Evolutionary conservation across 169 alveolate species (phyloP).

Genomic region (Plasmodium malariae): DNA sequence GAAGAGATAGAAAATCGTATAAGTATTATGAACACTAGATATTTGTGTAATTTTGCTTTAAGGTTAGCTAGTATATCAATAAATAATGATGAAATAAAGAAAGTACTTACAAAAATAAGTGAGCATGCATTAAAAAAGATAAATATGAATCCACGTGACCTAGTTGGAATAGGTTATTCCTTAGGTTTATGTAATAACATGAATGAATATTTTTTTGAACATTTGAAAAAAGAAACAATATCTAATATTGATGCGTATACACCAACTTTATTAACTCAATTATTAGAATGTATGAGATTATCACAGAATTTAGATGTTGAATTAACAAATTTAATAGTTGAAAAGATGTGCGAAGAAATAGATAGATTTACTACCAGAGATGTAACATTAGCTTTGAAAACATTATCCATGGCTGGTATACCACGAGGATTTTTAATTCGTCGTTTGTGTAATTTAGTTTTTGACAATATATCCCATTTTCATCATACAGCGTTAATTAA

Average conservation of each 20-base stretch:
- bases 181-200: constrained; percentile 73
- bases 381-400: constrained; percentile 71
- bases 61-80: constrained; percentile 66
- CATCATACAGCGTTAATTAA: constrained; percentile 62
- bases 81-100: constrained; percentile 69
- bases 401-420: constrained; percentile 76
- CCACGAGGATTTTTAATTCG: constrained; percentile 75
- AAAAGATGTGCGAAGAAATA: constrained; percentile 78
- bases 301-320: constrained; percentile 76
- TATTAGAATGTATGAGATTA: constrained; percentile 76
- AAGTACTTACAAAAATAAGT: constrained; percentile 69
- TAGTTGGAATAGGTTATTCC: constrained; percentile 75
- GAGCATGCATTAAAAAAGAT: constrained; percentile 61
- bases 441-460: constrained; percentile 70
- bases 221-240: constrained; percentile 72
- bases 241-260: constrained; percentile 76
- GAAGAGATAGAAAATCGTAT: constrained; percentile 77
- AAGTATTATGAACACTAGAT: constrained; percentile 71
- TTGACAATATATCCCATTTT: constrained; percentile 75
- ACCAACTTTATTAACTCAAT: constrained; percentile 76
- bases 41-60: constrained; percentile 64
- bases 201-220: constrained; percentile 77
- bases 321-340: constrained; percentile 70
- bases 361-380: constrained; percentile 76
- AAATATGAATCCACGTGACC: constrained; percentile 75